Base-by-base conservation (phyloP, 2,329 filamentous ascomycete genomes). In the Amauroascus niger region DNA sequence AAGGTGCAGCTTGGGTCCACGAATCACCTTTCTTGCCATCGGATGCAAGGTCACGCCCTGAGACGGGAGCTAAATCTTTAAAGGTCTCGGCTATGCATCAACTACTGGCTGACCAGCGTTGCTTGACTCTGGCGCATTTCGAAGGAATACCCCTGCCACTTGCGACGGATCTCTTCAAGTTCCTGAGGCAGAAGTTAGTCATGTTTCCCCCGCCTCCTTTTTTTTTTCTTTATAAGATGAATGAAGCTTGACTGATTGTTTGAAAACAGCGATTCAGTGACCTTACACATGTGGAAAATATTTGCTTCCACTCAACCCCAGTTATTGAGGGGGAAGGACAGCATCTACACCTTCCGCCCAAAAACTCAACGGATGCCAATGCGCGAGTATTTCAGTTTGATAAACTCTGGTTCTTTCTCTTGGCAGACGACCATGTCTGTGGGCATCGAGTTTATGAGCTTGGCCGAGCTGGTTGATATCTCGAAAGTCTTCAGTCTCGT, bases 201-300 rank as follows among this genome's bases (percentile, higher is more conserved):
- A 28, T 30, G 11, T n/a, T n/a, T n/a, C n/a, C n/a, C n/a, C n/a
- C n/a, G n/a, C n/a, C n/a, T n/a, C n/a, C n/a, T n/a, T n/a, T n/a
- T n/a, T n/a, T n/a, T n/a, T n/a, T n/a, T n/a, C n/a, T n/a, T n/a
- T n/a, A n/a, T n/a, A n/a, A n/a, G n/a, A n/a, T n/a, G n/a, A n/a
- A n/a, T n/a, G n/a, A n/a, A n/a, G n/a, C n/a, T n/a, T n/a, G n/a
- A n/a, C n/a, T 54, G 40, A 40, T 49, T 40, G 47, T 39, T 58
- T 50, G 56, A 35, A 16, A 54, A 11, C 46, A 71, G 69, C 55
- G 58, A 61, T 14, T 68, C 65, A 37, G 61, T 65, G 55, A 74
- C 69, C 20, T 58, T 73, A 26, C 62, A 72, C 50, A 68, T 71
- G 59, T 75, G 72, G 72, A 72, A 70, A 39, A 60, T 72, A n/a